These are phyloP conservation scores for Termitomyces sp. DNA, from an alignment of 768 basidiomycete genomes.

Conservation along the genomic window DNA sequence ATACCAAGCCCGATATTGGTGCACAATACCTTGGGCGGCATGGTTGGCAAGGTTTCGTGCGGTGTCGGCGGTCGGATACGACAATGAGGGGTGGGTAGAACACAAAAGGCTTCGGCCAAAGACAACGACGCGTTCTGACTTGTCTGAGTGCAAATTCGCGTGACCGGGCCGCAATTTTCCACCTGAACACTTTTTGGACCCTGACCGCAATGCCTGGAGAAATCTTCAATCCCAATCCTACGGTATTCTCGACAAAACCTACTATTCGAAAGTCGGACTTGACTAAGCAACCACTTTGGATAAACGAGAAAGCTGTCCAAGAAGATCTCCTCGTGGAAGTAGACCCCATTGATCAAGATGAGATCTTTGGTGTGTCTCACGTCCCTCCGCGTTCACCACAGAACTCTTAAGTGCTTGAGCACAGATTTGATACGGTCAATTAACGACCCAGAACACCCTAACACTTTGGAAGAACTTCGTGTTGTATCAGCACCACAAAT, in stretches of 20 bases:
- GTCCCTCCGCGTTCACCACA: not conserved
- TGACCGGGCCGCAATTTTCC: conserved; percentile 23
- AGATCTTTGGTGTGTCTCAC: conserved; percentile 73
- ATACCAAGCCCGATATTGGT: not conserved
- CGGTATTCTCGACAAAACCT: conserved; percentile 60
- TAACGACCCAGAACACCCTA: conserved; percentile 93
- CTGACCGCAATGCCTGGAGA: conserved; percentile 44
- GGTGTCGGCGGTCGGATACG: conserved; percentile 1
- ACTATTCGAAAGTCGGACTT: conserved; percentile 39
- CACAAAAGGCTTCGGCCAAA: not conserved
- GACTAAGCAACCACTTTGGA: conserved; percentile 58
- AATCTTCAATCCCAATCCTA: conserved; percentile 89
- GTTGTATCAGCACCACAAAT: conserved; percentile 94
- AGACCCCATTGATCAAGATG: conserved; percentile 85
- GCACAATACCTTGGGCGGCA: conserved; percentile 37
- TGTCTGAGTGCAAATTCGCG: conserved; percentile 14
- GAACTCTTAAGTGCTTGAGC: conserved; percentile 2
- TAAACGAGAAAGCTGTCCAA: conserved; percentile 40
- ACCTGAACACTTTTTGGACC: conserved; percentile 12
- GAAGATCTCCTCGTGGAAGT: conserved; percentile 50
- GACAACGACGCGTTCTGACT: conserved; percentile 14
- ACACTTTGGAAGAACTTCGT: conserved; percentile 89
- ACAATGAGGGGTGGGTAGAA: not conserved
- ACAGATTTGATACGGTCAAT: conserved; percentile 90
- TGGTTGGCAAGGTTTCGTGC: conserved; percentile 15